Percentiles rank a stretch among this genome's conserved stretches.
These are phyloP conservation scores for Erigeron canadensis DNA, from an alignment of 129 eudicot genomes.

Conservation along the genomic window DNA sequence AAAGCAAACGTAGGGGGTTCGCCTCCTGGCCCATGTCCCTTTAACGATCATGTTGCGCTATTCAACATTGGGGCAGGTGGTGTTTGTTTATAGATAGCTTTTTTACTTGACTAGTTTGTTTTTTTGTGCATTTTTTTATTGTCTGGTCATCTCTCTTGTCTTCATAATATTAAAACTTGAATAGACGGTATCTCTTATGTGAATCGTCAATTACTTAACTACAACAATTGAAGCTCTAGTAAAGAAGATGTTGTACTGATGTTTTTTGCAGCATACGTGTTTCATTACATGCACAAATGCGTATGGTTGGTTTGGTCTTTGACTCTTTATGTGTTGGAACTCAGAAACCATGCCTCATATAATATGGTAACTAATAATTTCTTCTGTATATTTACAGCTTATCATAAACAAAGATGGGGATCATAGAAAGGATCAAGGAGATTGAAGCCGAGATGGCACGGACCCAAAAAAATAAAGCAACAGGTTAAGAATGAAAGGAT, in stretches of 20 bases:
- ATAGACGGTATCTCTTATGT: background rate
- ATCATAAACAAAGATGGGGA: slow-evolving; percentile 68
- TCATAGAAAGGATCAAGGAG: slow-evolving; percentile 87
- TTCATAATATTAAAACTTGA: background rate
- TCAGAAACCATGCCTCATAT: background rate
- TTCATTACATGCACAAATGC: background rate
- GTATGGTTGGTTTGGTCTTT: background rate
- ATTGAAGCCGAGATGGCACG: slow-evolving; percentile 99
- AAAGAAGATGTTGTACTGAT: background rate
- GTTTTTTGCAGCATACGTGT: background rate
- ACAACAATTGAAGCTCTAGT: background rate
- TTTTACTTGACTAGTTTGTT: too few relatives aligned
- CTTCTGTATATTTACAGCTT: slow-evolving; percentile 27
- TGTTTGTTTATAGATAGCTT: too few relatives aligned
- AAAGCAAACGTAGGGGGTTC: too few relatives aligned
- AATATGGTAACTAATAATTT: slow-evolving; percentile 14
- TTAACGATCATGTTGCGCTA: too few relatives aligned
- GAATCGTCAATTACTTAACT: background rate
- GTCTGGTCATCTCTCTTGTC: background rate
- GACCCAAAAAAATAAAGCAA: slow-evolving; percentile 96
- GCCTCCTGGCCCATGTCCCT: too few relatives aligned
- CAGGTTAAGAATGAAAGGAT: slow-evolving; percentile 49
- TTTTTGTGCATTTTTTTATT: too few relatives aligned
- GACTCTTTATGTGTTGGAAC: slow-evolving; percentile 7
- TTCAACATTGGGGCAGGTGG: too few relatives aligned